A percentile compares a stretch with the other conserved stretches of the same genome.
Conservation (phyloP, 768 basidiomycete genomes). For the Tulasnella sp. region DNA sequence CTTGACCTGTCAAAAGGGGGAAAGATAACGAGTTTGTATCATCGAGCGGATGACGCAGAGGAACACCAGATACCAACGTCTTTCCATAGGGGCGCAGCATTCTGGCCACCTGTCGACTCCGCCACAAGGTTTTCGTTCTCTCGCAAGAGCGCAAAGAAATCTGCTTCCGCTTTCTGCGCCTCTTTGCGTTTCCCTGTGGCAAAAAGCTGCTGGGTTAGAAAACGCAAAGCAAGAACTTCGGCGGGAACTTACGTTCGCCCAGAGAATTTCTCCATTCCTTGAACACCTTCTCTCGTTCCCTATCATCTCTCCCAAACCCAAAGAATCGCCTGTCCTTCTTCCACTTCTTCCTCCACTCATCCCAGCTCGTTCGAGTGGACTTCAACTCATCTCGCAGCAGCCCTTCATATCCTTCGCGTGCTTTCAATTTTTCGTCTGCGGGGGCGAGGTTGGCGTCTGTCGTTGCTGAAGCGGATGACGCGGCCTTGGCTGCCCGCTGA, state of each 20-base stretch:
- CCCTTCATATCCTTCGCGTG: conserved; percentile 71
- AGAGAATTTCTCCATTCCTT: conserved; percentile 77
- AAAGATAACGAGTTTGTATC: neutral
- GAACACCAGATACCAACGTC: conserved; percentile 48
- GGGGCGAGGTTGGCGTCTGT: neutral
- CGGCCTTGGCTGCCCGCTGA: conserved; percentile 55
- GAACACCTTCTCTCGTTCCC: conserved; percentile 88
- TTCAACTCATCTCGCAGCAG: conserved; percentile 76
- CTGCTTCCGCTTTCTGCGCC: conserved; percentile 77
- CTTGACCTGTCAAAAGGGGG: conserved; percentile 10
- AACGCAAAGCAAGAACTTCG: neutral
- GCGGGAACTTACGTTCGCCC: conserved; percentile 64
- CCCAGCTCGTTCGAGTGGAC: conserved; percentile 87
- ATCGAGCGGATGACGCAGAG: neutral
- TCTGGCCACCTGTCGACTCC: conserved; percentile 33
- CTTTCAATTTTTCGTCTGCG: conserved; percentile 32
- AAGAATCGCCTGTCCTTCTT: conserved; percentile 93
- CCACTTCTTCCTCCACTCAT: conserved; percentile 83
- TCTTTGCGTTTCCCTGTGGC: conserved; percentile 63
- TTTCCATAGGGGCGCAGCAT: conserved; percentile 65
- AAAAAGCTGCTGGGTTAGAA: neutral
- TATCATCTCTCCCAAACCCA: conserved; percentile 88
- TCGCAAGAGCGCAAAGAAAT: conserved; percentile 75
- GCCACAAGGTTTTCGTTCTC: conserved; percentile 46
- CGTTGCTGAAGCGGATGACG: neutral